Base-by-base conservation (phyloP, 2,329 filamentous ascomycete species). In the Trichoderma koningiopsis region DNA sequence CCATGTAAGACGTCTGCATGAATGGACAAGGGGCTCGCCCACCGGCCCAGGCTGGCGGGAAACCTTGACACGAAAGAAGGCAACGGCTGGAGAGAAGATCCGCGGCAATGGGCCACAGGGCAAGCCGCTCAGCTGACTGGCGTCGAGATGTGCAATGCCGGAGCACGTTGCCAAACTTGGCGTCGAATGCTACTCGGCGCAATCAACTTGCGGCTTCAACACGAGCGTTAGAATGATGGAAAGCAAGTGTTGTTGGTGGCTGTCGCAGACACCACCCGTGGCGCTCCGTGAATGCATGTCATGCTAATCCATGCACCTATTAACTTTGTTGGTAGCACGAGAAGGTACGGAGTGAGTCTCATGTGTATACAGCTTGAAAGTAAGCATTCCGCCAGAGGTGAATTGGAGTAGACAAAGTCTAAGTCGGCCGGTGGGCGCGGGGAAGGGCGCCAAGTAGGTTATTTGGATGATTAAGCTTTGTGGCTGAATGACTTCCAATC, bases 81-180 rank as follows among this genome's bases (percentile, higher is more conserved):
- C 24, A 55, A 31, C 22, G 52, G 22, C 13, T 55, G 52, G 24
- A 57, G n/a, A 43, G 37, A 22, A 57, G 63, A 65, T 65, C 62
- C 62, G 62, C 52, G 62, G 62, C 52, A 47, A 43, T 43, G 62
- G 40, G 55, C 62, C 52, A 58, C 53, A 66, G 37, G 63, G 37
- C 63, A 66, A 68, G 67, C 67, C 67, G 67, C 67, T 68, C 67
- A 68, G 67, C 67, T 68, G 58, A 68, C 67, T 63, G 67, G 67
- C 67, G 67, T 68, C 29, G 29, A 47, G 52, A 68, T 29, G 37
- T 56, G 55, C 52, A 55, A 40, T 52, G 13, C 66, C 35, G 24
- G 19, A 24, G 49, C 31, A 37, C 40, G 66, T 57, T 68, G 58
- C 66, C 58, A 62, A 62, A 61, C 40, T 61, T 62, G 66, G 66